phyloP scores from a whole-genome alignment of 345 rosid genomes.

The Heritiera littoralis region DNA sequence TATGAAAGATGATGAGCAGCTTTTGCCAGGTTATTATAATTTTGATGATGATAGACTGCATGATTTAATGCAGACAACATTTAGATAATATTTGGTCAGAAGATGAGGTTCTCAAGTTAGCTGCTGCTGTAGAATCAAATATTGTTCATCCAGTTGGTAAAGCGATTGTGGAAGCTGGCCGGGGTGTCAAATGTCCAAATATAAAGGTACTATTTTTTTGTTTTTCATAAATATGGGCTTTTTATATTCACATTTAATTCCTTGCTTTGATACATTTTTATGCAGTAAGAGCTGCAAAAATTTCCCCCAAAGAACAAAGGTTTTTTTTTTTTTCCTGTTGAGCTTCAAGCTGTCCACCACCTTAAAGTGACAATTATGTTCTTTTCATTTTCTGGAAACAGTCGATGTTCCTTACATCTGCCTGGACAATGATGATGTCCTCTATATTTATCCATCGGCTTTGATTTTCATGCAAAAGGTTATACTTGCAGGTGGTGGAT shows the following conservation, averaged over 20 bases:
- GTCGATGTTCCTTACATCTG: background rate
- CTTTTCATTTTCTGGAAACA: background rate
- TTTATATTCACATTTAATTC: background rate
- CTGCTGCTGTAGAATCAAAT: constrained; percentile 91
- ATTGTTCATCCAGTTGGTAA: constrained; percentile 94
- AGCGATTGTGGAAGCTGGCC: constrained; percentile 88
- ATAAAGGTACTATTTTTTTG: constrained; percentile 50
- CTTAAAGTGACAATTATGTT: background rate
- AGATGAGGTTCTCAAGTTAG: constrained; percentile 72
- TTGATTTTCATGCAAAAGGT: constrained; percentile 14
- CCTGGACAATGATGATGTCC: background rate
- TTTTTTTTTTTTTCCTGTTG: background rate
- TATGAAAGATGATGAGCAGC: background rate
- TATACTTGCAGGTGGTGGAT: constrained; percentile 56
- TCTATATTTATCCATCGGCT: background rate
- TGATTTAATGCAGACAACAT: constrained; percentile 51
- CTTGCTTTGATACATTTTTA: background rate
- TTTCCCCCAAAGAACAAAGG: background rate
- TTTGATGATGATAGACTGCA: constrained; percentile 15
- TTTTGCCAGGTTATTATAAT: background rate
- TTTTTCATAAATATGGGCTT: constrained; percentile 10
- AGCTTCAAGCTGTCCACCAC: background rate
- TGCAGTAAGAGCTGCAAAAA: background rate
- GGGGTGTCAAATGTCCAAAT: constrained; percentile 43
- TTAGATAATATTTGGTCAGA: constrained; percentile 49